Evolutionary conservation across 768 basidiomycete genomes (phyloP).

Genomic region (Leucosporidium yakuticum): DNA sequence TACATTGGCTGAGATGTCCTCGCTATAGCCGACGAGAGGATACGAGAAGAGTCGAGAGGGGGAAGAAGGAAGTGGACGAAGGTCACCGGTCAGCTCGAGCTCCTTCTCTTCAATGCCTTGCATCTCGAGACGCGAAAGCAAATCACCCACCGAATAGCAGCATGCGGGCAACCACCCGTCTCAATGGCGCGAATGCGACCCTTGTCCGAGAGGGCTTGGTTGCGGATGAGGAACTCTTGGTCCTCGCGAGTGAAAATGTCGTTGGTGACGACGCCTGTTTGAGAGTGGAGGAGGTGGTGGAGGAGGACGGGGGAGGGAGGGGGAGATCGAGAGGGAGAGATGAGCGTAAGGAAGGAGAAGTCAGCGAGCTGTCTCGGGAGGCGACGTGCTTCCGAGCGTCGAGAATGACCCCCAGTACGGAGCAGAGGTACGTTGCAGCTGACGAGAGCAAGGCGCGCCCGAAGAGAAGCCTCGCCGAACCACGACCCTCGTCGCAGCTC

Average conservation of each 20-base stretch:
- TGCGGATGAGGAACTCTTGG: conserved; percentile 91
- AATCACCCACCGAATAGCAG: conserved; percentile 65
- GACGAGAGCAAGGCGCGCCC: too few relatives aligned
- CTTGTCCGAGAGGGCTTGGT: conserved; percentile 72
- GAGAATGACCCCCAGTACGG: too few relatives aligned
- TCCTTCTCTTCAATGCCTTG: too few relatives aligned
- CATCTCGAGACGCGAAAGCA: neutral
- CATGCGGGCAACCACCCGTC: conserved; percentile 96
- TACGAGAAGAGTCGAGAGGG: too few relatives aligned
- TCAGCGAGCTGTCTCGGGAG: too few relatives aligned
- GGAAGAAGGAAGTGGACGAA: neutral
- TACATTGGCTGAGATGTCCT: conserved; percentile 96
- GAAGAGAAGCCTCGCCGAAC: too few relatives aligned
- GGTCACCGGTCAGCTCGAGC: neutral
- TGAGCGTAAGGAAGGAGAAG: too few relatives aligned
- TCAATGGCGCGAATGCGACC: conserved; percentile 89
- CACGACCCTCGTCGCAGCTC: too few relatives aligned
- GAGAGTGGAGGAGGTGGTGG: neutral
- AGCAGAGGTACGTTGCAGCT: too few relatives aligned
- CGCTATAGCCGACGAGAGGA: conserved; percentile 41
- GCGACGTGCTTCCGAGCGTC: too few relatives aligned
- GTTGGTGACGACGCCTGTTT: conserved; percentile 87
- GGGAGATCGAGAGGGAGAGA: neutral
- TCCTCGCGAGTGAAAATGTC: conserved; percentile 96
- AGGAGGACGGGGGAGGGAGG: neutral